Evolutionary conservation across 2,329 filamentous ascomycete species (phyloP).

Genomic region (Eutypella sp.): DNA sequence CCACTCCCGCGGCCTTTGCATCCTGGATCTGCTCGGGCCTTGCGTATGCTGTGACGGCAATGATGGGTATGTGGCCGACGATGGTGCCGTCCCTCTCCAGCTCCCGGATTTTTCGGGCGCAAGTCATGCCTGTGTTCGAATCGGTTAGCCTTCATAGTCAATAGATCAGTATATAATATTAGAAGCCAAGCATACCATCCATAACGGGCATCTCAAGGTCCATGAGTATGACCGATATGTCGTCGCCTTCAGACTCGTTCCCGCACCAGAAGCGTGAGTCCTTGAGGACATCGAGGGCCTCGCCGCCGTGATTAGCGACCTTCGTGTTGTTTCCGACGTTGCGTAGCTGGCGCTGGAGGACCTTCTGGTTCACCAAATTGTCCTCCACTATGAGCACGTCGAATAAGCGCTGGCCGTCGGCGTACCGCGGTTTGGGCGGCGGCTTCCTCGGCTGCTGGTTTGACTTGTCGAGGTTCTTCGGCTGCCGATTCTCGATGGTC

Average conservation of each 20-base stretch:
- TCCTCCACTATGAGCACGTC: constrained; percentile 64
- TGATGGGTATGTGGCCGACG: constrained; percentile 65
- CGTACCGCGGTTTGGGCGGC: constrained; percentile 17
- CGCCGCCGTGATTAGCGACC: constrained; percentile 60
- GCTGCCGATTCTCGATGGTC: constrained; percentile 25
- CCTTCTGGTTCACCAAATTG: constrained; percentile 62
- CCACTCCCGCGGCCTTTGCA: constrained; percentile 69
- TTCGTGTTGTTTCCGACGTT: constrained; percentile 56
- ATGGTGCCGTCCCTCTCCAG: constrained; percentile 60
- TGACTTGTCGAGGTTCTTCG: constrained; percentile 13
- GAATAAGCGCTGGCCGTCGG: constrained; percentile 32
- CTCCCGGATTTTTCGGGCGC: constrained; percentile 63
- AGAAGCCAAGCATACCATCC: too few relatives aligned
- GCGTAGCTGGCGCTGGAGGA: constrained; percentile 57
- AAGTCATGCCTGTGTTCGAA: too few relatives aligned
- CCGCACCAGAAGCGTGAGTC: constrained; percentile 52
- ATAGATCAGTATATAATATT: too few relatives aligned
- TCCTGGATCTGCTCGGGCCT: constrained; percentile 67
- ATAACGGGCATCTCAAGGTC: constrained; percentile 81
- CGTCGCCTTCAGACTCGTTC: constrained; percentile 40
- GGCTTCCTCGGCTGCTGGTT: constrained; percentile 8
- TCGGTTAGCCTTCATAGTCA: too few relatives aligned
- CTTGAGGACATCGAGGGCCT: constrained; percentile 54
- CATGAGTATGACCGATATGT: constrained; percentile 69
- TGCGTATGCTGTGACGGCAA: constrained; percentile 80